Percentiles rank a stretch among this genome's conserved stretches.
Evolutionary conservation across 345 rosid genomes (phyloP).

Genomic region (Citrus cavaleriei): DNA sequence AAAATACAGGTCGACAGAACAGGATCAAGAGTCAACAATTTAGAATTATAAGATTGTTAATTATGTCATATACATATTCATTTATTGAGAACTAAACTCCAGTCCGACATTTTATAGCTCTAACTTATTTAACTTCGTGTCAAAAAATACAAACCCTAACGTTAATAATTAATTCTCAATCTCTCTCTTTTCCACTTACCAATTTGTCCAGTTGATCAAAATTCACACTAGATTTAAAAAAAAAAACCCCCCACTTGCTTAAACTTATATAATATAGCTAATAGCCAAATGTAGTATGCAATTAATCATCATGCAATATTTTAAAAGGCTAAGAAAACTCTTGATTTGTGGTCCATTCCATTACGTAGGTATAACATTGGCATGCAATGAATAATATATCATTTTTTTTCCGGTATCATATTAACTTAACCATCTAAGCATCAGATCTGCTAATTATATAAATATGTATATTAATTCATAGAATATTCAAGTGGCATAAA

Average conservation of each 20-base stretch:
- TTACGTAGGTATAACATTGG: not conserved
- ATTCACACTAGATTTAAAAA: not conserved
- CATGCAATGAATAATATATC: not conserved
- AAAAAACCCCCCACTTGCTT: not conserved
- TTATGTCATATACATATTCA: too few relatives aligned
- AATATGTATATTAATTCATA: not conserved
- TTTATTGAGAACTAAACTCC: not conserved
- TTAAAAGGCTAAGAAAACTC: not conserved
- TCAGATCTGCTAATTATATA: too few relatives aligned
- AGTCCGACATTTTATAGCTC: too few relatives aligned
- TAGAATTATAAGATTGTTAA: too few relatives aligned
- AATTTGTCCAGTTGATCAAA: not conserved
- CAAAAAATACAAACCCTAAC: too few relatives aligned
- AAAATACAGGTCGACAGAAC: not conserved
- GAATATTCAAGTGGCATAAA: not conserved
- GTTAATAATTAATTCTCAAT: too few relatives aligned
- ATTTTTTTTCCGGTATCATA: too few relatives aligned
- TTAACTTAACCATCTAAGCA: too few relatives aligned
- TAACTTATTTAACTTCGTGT: too few relatives aligned
- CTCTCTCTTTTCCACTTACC: not conserved
- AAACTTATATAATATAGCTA: not conserved
- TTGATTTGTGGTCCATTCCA: not conserved
- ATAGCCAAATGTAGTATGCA: not conserved
- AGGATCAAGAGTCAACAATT: not conserved
- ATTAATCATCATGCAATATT: not conserved